phyloP scores from a whole-genome alignment of 2,329 filamentous ascomycete species.

The Epichloe coenophiala region DNA sequence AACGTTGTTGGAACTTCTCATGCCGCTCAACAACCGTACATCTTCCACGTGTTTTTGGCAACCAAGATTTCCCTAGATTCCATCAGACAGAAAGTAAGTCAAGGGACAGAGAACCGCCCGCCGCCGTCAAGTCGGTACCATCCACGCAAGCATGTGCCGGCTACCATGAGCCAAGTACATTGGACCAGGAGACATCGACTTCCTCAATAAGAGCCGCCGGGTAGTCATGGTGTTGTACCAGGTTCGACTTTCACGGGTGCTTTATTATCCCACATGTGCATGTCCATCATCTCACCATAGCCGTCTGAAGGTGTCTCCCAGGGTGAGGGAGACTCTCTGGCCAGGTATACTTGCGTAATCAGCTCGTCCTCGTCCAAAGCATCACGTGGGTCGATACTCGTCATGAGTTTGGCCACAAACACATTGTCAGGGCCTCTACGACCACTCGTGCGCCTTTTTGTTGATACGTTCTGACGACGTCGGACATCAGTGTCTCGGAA shows the following conservation, averaged over 20 bases:
- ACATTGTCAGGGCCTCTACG: conserved; percentile 18
- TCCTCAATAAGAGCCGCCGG: background rate
- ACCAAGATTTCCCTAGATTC: too few species aligned
- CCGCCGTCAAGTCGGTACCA: background rate
- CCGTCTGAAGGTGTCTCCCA: conserved; percentile 14
- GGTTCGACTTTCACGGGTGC: conserved; percentile 17
- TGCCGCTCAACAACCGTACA: background rate
- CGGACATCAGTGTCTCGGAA: conserved; percentile 22
- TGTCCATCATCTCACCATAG: conserved; percentile 16
- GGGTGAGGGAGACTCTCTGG: conserved; percentile 8
- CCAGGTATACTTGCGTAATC: conserved; percentile 19
- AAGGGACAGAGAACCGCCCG: too few species aligned
- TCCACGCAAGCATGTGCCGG: background rate
- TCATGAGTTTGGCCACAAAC: conserved; percentile 27
- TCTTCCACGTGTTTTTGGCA: background rate
- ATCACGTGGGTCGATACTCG: conserved; percentile 20
- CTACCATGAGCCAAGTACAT: background rate
- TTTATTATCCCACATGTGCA: conserved; percentile 16
- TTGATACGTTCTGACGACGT: conserved; percentile 27
- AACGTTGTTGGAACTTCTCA: background rate
- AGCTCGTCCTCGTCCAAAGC: conserved; percentile 21
- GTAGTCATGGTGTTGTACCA: conserved; percentile 1
- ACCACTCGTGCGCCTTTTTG: conserved; percentile 13
- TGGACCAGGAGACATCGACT: background rate
- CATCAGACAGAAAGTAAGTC: too few species aligned